Base-by-base conservation (phyloP, 106 monocot species). In the Iris macrosiphon region DNA sequence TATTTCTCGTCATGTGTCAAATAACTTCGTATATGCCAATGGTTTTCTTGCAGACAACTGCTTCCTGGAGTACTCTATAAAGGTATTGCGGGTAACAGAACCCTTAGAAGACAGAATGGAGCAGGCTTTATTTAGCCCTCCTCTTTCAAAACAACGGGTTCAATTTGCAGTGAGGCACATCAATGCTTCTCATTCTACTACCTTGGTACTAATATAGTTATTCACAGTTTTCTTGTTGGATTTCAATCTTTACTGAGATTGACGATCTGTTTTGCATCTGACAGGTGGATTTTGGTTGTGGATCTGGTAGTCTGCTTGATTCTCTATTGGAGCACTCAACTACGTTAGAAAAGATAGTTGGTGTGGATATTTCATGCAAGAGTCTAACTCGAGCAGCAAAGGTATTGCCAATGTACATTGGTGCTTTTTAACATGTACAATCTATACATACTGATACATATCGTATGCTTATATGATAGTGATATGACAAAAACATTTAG, bases 281-380 rank as follows among this genome's bases (percentile, higher is more conserved):
- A 37, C 66, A 98, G 96, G 90, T 90, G 49, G 96, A 98, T 76
- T 98, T 98, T 90, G 96, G 96, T 7, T 98, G 96, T 73, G 96
- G 96, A 45, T 90, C 96, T 30, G 90, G 96, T 44, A 83, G 90
- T 48, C 69, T 98, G 20, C 75, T 98, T 49, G 83, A 87, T 65
- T 80, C 80, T 39, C 70, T 98, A 47, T 51, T 98, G 49, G 80
- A 87, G 40, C 86, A 83, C 62, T 61, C 45, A 10, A 91, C 78
- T 39, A 72, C 80, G 17, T 62, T 98, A 40, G 83, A 87, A 64
- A 87, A 72, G 45, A 54, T 98, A 64, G 75, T 74, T 44, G 98
- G 98, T 61, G 91, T 98, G 23, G 98, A 98, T 70, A 83, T 98
- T 27, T 98, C 98, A 21, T 45, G 35, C 4, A 90, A 78, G 66